phyloP scores from a whole-genome alignment of 2,329 filamentous ascomycete genomes.

The Hypoxylon sp. region DNA sequence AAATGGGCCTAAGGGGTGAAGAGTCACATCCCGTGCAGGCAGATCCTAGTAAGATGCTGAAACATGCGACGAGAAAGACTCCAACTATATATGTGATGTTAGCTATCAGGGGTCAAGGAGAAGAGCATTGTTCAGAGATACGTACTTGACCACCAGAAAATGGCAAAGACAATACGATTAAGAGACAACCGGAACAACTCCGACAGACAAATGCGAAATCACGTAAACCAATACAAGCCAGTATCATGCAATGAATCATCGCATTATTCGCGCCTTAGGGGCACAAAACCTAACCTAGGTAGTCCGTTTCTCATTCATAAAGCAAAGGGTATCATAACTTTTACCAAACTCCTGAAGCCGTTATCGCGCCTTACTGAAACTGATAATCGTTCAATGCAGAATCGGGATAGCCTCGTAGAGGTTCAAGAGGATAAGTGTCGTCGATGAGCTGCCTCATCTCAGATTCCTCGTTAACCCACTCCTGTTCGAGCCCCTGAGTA shows the following conservation, averaged over 20 bases:
- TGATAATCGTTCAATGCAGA: constrained; percentile 37
- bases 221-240: neutral
- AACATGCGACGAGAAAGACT: neutral
- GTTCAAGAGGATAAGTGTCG: constrained; percentile 35
- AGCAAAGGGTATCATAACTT: constrained; percentile 46
- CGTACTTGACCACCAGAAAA: neutral
- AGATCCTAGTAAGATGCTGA: neutral
- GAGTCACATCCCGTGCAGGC: neutral
- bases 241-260: neutral
- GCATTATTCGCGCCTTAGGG: neutral
- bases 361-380: neutral
- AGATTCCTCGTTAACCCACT: constrained; percentile 60
- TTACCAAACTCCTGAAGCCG: constrained; percentile 18
- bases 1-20: neutral
- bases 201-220: neutral
- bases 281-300: neutral
- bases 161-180: neutral
- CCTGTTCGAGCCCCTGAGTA: constrained; percentile 52
- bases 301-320: constrained; percentile 28
- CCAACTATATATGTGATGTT: neutral
- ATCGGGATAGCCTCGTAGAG: constrained; percentile 41
- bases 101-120: no score
- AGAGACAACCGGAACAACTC: neutral
- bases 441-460: constrained; percentile 57
- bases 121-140: neutral